Evolutionary conservation across 306 rosid genomes (phyloP).

Genomic region (Corylus heterophylla): DNA sequence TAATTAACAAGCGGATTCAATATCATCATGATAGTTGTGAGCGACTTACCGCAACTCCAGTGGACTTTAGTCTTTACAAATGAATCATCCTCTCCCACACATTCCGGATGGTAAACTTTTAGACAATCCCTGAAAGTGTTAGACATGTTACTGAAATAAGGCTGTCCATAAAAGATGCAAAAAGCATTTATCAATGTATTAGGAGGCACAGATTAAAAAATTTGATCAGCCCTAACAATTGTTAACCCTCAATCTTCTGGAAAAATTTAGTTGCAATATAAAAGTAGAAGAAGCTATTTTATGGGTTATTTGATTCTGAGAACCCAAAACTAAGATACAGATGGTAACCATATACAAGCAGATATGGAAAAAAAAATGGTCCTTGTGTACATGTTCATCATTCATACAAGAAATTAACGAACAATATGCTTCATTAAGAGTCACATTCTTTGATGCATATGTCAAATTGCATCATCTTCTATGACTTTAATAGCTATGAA

Average conservation of each 20-base stretch:
- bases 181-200: no score
- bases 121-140: slow-evolving; percentile 47
- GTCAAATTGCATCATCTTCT: not conserved
- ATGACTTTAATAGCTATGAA: not conserved
- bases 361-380: not conserved
- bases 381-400: not conserved
- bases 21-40: slow-evolving; percentile 1
- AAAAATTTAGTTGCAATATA: not conserved
- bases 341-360: not conserved
- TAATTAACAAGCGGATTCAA: slow-evolving; percentile 4
- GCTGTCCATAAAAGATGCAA: no score
- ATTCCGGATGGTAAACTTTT: slow-evolving; percentile 61
- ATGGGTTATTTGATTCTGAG: not conserved
- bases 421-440: not conserved
- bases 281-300: not conserved
- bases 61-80: not conserved
- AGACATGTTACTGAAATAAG: not conserved
- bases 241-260: not conserved
- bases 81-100: slow-evolving; percentile 37
- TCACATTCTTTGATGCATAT: not conserved
- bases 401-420: not conserved
- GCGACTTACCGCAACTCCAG: slow-evolving; percentile 65
- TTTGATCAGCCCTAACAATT: not conserved
- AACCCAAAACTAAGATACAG: no score
- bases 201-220: not conserved